Evolutionary conservation across 192 early-diverging fungal species (phyloP).

Genomic region (Backusella mclennaniae): DNA sequence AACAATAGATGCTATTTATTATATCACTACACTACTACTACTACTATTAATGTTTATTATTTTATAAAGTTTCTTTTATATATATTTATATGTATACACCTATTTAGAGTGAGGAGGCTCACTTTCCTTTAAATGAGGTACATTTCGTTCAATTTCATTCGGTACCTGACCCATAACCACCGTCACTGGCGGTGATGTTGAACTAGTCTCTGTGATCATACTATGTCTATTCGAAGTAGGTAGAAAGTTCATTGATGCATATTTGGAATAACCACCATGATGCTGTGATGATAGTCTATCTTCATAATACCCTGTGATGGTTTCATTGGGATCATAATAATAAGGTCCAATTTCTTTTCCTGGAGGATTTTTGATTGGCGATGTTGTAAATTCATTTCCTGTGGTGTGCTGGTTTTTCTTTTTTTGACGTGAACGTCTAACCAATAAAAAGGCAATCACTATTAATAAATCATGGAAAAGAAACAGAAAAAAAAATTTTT

Average conservation of each 20-base stretch:
- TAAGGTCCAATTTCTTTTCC: neutral
- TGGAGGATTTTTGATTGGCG: neutral
- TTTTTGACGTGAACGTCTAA: neutral
- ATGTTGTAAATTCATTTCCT: neutral
- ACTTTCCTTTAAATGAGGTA: neutral
- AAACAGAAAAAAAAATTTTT: neutral
- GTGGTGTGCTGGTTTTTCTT: neutral
- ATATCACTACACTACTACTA: neutral
- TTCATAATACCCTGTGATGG: neutral
- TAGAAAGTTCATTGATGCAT: neutral
- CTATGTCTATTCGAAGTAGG: neutral
- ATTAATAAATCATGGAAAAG: neutral
- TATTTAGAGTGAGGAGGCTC: neutral
- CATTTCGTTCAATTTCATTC: neutral
- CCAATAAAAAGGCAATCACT: constrained; percentile 1
- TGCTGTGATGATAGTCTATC: neutral
- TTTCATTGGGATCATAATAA: constrained; percentile 4
- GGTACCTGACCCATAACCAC: neutral
- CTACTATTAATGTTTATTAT: neutral
- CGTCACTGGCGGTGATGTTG: neutral
- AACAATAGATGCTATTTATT: neutral
- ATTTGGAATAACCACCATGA: neutral
- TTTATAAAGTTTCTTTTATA: neutral
- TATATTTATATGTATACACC: neutral
- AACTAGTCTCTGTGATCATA: neutral